Evolutionary conservation across 2,329 filamentous ascomycete species (phyloP).

Genomic region (Phoma sp.): DNA sequence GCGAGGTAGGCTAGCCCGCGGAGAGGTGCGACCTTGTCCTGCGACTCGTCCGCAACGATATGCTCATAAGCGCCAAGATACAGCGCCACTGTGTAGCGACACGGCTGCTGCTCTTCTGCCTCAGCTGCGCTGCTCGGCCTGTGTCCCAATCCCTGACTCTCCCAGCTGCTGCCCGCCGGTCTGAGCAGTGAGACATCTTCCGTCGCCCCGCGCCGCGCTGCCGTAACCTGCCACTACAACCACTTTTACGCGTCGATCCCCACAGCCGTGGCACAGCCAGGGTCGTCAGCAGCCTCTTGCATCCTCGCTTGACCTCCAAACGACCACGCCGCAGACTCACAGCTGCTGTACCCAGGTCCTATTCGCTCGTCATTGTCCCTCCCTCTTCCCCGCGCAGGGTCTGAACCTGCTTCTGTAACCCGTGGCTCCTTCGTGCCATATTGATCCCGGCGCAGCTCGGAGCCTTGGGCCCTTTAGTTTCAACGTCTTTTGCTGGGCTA

Average conservation of each 20-base stretch:
- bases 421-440: conserved; percentile 20
- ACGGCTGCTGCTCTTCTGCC: conserved; percentile 2
- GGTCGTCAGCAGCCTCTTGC: conserved; percentile 6
- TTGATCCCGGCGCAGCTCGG: conserved; percentile 11
- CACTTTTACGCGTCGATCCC: conserved; percentile 15
- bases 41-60: too few species aligned
- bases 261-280: conserved; percentile 9
- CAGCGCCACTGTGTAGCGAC: conserved; percentile 14
- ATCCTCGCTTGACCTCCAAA: conserved; percentile 8
- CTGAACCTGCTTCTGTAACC: conserved; percentile 15
- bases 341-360: neutral
- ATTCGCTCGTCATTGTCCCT: conserved; percentile 17
- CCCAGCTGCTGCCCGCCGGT: conserved; percentile 7
- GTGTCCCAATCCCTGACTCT: conserved; percentile 1
- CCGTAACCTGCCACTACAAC: conserved; percentile 12
- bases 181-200: conserved; percentile 13
- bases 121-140: conserved; percentile 1
- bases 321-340: conserved; percentile 11
- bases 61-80: conserved; percentile 1
- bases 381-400: conserved; percentile 13
- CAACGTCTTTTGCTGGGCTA: conserved; percentile 13
- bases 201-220: conserved; percentile 16
- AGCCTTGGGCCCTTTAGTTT: conserved; percentile 13
- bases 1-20: neutral
- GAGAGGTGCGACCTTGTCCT: conserved; percentile 1